A percentile compares a stretch with the other conserved stretches of the same genome.
Conservation (phyloP, 352 stramenopile species). For the Pythium dissotocum region DNA sequence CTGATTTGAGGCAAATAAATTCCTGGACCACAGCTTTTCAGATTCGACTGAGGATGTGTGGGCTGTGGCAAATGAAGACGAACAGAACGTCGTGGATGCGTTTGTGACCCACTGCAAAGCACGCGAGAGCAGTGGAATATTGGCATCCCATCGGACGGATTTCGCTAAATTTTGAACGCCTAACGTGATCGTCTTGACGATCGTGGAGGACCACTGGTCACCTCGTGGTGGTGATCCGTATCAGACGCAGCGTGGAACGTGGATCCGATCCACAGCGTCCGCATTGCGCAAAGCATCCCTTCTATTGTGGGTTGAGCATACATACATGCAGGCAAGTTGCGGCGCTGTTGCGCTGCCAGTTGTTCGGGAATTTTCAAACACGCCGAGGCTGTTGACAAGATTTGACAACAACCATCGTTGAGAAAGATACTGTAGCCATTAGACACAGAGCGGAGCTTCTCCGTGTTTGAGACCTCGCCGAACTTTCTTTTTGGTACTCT, state of each 20-base stretch:
- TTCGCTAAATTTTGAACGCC: not conserved
- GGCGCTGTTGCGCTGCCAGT: not conserved
- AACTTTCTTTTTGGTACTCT: not conserved
- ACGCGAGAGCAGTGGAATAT: not conserved
- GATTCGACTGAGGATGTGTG: not conserved
- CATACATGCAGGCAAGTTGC: not conserved
- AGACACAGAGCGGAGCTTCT: not conserved
- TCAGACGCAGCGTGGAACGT: not conserved
- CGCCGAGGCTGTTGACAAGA: not conserved
- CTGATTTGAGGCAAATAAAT: not conserved
- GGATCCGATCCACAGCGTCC: not conserved
- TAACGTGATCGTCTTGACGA: not conserved
- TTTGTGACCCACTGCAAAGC: not conserved
- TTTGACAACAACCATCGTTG: not conserved
- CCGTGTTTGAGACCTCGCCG: not conserved
- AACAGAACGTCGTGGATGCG: not conserved
- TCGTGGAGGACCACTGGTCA: not conserved
- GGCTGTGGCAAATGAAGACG: not conserved
- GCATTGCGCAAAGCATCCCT: not conserved
- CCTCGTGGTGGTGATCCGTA: not conserved
- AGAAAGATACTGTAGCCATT: not conserved
- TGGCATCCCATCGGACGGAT: not conserved
- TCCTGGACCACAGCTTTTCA: not conserved
- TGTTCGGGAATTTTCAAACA: not conserved
- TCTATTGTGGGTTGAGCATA: not conserved